Base-by-base conservation (phyloP, 179 eudicot genomes). In the Spinacia oleracea region DNA sequence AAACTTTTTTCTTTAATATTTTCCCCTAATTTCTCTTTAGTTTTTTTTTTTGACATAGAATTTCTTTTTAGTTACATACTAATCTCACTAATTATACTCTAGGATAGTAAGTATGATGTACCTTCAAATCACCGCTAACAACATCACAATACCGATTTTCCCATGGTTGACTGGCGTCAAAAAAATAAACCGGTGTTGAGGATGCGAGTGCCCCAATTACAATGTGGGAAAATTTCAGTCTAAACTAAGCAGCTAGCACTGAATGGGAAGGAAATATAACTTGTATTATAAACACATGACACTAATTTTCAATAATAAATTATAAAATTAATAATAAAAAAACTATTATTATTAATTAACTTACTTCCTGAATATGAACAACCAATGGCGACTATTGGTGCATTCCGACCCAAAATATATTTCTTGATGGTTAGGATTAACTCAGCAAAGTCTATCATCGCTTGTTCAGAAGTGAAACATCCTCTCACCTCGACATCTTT, bases 311-410 rank as follows among this genome's bases (percentile, higher is more conserved):
- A 1, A 35, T 35, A 35, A 2, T 35, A 35, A 1, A 2, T 1
- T 35, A 35, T 4, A 35, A 35, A 4, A 35, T 35, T 35, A 4
- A 35, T 1, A 35, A 35, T 35, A 35, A n/a, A n/a, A n/a, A n/a
- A n/a, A n/a, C n/a, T n/a, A n/a, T n/a, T 35, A 50, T 29, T 18
- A 7, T 11, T 3, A 12, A 46, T 46, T 46, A 16, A 35, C 50
- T 34, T 56, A 73, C 76, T 34, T 35, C 66, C 66, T 1, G 76
- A 42, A 25, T 73, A 73, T 9, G 76, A 73, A 6, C 76, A 60
- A 2, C 76, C 65, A 5, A 73, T 15, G 0, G 21, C 27, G 8
- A 73, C 12, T 0, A 73, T 16, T 0, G 48, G 48, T 8, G 76
- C 20, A 32, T 55, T 6, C 3, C 4, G 23, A 21, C 0, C 1